A percentile compares a stretch with the other conserved stretches of the same genome.
Evolutionary conservation across 352 stramenopile genomes (phyloP).

Genomic region (Globisporangium middletonii): DNA sequence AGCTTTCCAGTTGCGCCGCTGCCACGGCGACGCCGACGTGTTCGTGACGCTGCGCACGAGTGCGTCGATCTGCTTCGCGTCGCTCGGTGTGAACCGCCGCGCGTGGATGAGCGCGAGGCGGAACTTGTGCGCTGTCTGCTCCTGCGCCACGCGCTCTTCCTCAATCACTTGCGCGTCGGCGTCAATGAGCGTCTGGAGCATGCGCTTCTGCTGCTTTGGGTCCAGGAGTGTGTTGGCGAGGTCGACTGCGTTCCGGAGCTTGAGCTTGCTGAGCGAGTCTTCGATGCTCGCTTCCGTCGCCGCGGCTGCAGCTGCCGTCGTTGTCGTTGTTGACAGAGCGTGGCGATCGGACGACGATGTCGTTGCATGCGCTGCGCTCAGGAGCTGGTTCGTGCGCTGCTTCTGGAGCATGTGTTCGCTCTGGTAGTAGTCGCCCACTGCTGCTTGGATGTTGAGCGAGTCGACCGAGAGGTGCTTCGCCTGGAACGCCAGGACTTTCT

Average conservation of each 20-base stretch:
- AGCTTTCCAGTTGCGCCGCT: constrained; percentile 60
- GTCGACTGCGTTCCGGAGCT: constrained; percentile 66
- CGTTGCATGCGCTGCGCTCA: constrained; percentile 6
- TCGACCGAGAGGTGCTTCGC: constrained; percentile 28
- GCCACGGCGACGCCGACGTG: constrained; percentile 47
- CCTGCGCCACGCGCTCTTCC: constrained; percentile 47
- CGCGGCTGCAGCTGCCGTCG: neutral
- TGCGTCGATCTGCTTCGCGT: constrained; percentile 15
- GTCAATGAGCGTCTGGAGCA: constrained; percentile 65
- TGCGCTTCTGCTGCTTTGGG: constrained; percentile 55
- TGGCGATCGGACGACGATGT: neutral
- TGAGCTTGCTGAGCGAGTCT: constrained; percentile 56
- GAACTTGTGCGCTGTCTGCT: constrained; percentile 51
- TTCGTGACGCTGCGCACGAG: constrained; percentile 11
- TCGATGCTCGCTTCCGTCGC: constrained; percentile 31
- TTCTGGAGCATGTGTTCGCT: constrained; percentile 28
- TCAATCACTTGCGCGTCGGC: constrained; percentile 60
- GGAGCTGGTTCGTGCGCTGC: constrained; percentile 27
- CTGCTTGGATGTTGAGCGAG: constrained; percentile 29
- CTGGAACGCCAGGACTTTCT: constrained; percentile 43
- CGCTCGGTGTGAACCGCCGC: constrained; percentile 18
- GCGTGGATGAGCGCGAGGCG: constrained; percentile 42
- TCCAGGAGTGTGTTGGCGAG: constrained; percentile 44
- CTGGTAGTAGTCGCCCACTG: constrained; percentile 31
- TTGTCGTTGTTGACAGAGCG: too few species aligned